phyloP scores from a whole-genome alignment of 805 yeast genomes.

The Alloascoidea hylecoeti region DNA sequence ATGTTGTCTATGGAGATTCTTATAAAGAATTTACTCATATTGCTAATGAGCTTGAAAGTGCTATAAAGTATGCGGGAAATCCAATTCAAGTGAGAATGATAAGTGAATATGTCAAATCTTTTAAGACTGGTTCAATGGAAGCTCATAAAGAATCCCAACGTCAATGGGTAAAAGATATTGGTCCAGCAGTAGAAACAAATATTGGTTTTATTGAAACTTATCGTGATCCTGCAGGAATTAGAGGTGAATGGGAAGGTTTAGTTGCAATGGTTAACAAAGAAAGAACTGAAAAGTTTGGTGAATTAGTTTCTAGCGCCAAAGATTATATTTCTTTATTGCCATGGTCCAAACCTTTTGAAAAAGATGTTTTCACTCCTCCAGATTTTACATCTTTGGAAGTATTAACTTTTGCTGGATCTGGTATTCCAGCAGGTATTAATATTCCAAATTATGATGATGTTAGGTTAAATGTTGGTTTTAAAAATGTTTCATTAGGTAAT shows the following conservation, averaged over 20 bases:
- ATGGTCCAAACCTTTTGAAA: slow-evolving; percentile 66
- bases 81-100: slow-evolving; percentile 58
- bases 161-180: slow-evolving; percentile 77
- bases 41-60: slow-evolving; percentile 38
- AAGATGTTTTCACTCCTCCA: slow-evolving; percentile 80
- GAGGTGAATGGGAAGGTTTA: slow-evolving; percentile 90
- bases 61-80: slow-evolving; percentile 55
- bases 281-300: slow-evolving; percentile 66
- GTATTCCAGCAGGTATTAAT: slow-evolving; percentile 88
- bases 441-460: slow-evolving; percentile 90
- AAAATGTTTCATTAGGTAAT: slow-evolving; percentile 82
- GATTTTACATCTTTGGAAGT: slow-evolving; percentile 88
- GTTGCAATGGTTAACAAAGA: slow-evolving; percentile 86
- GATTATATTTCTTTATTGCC: slow-evolving; percentile 55
- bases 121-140: slow-evolving; percentile 69
- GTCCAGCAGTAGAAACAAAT: slow-evolving; percentile 68
- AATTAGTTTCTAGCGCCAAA: slow-evolving; percentile 53
- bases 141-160: slow-evolving; percentile 79
- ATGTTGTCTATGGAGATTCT: slow-evolving; percentile 70
- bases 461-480: slow-evolving; percentile 71
- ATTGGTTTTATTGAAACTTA: slow-evolving; percentile 89
- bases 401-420: slow-evolving; percentile 77
- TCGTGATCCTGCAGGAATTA: slow-evolving; percentile 82
- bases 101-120: slow-evolving; percentile 50
- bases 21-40: slow-evolving; percentile 46